Evolutionary conservation across 2,329 filamentous ascomycete genomes (phyloP).

Genomic region (Plenodomus tracheiphilus): DNA sequence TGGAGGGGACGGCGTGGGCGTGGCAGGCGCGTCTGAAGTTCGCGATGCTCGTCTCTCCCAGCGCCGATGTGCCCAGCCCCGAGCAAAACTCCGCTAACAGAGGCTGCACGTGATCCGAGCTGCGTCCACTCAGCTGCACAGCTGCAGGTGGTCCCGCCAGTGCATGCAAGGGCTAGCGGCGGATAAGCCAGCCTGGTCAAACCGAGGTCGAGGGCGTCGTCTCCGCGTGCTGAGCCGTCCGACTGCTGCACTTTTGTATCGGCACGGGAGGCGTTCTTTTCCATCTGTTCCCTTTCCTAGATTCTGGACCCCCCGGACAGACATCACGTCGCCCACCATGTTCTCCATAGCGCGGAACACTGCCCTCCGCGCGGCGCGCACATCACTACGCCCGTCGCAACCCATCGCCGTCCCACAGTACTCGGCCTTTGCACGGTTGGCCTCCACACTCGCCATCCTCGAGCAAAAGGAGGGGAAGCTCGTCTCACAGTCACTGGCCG

Average conservation of each 20-base stretch:
- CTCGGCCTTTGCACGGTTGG: conserved; percentile 67
- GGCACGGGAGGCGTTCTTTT: conserved; percentile 1
- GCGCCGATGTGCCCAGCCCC: conserved; percentile 6
- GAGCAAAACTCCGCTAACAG: conserved; percentile 19
- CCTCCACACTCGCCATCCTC: conserved; percentile 87
- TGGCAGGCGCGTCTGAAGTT: conserved; percentile 35
- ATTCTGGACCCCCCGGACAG: conserved; percentile 3
- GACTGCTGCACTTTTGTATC: conserved; percentile 5
- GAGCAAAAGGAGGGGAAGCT: conserved; percentile 92
- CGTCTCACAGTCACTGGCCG: conserved; percentile 78
- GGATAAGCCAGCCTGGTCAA: conserved; percentile 22
- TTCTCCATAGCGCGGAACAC: conserved; percentile 42
- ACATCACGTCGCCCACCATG: conserved; percentile 28
- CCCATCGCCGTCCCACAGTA: conserved; percentile 46
- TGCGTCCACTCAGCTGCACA: conserved; percentile 1
- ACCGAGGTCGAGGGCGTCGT: conserved; percentile 31
- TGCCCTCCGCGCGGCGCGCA: conserved; percentile 43
- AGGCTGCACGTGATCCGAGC: conserved; percentile 20
- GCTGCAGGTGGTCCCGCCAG: conserved; percentile 1
- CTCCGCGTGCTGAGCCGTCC: conserved; percentile 5
- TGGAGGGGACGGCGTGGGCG: conserved; percentile 31
- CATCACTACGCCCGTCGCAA: conserved; percentile 49
- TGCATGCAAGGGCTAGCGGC: conserved; percentile 19
- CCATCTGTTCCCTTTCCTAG: neutral
- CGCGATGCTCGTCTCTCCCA: conserved; percentile 35